Conservation (phyloP, 768 basidiomycete species). For the Amanita inopinata region DNA sequence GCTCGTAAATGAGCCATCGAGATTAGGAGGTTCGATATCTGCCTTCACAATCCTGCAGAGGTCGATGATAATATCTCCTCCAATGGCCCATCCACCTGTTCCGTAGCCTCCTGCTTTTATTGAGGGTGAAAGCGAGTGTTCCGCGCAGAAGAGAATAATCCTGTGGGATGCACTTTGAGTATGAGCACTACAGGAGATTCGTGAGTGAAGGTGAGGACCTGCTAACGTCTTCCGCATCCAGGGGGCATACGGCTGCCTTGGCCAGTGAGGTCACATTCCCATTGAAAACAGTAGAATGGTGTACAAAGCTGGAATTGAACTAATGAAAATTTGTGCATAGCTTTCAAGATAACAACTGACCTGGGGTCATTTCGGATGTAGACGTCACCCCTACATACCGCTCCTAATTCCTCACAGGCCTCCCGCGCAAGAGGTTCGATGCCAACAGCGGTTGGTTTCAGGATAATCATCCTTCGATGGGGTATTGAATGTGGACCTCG, state of each 20-base stretch:
- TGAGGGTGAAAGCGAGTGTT: conserved; percentile 61
- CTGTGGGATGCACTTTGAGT: conserved; percentile 23
- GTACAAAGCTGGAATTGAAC: conserved; percentile 28
- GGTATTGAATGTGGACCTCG: too few species aligned
- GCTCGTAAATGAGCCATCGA: conserved; percentile 47
- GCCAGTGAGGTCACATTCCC: conserved; percentile 58
- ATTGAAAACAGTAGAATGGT: conserved; percentile 59
- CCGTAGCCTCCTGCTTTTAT: conserved; percentile 90
- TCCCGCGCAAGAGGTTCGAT: conserved; percentile 20
- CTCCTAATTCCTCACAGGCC: conserved; percentile 35
- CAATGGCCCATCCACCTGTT: conserved; percentile 82
- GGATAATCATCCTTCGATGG: not conserved
- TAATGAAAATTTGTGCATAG: not conserved
- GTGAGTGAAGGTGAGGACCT: conserved; percentile 35
- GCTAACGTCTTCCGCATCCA: conserved; percentile 77
- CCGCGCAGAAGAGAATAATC: conserved; percentile 63
- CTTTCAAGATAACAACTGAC: conserved; percentile 18
- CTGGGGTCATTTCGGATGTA: conserved; percentile 32
- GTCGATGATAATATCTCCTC: conserved; percentile 81
- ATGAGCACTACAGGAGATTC: not conserved
- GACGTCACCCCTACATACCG: conserved; percentile 36
- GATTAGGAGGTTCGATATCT: conserved; percentile 52
- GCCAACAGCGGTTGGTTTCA: not conserved
- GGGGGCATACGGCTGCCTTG: conserved; percentile 59
- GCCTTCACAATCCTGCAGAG: conserved; percentile 58